Evolutionary conservation across 1,284 basidiomycete genomes (phyloP).

Genomic region (Ganoderma lucidum): DNA sequence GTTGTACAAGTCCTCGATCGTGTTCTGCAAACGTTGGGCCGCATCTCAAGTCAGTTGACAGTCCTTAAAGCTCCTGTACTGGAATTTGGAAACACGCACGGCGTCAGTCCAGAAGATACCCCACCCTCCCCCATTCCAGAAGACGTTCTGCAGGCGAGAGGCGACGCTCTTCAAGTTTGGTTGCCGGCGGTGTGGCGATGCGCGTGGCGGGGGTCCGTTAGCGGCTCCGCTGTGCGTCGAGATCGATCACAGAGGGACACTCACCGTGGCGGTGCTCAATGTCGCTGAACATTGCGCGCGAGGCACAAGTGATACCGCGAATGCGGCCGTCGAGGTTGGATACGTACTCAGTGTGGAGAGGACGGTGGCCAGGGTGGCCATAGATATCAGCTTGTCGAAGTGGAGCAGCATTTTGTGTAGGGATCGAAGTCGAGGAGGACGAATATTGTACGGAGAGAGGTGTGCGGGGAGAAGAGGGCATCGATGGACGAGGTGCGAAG

Average conservation of each 20-base stretch:
- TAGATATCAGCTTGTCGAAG: conserved; percentile 19
- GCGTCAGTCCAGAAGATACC: conserved; percentile 57
- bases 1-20: conserved; percentile 62
- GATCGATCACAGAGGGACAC: not conserved
- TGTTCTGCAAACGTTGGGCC: conserved; percentile 47
- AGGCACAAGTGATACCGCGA: not conserved
- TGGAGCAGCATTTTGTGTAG: conserved; percentile 14
- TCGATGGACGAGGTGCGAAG: not conserved
- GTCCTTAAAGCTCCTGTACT: not conserved
- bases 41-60: not conserved
- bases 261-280: conserved; percentile 19
- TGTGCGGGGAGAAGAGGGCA: not conserved
- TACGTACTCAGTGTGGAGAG: conserved; percentile 15
- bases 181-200: not conserved
- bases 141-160: conserved; percentile 49
- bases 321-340: conserved; percentile 8
- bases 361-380: conserved; percentile 16
- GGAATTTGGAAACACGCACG: conserved; percentile 40
- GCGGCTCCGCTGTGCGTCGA: not conserved
- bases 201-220: not conserved
- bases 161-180: conserved; percentile 48
- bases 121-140: conserved; percentile 50
- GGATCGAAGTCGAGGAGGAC: not conserved
- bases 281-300: conserved; percentile 24
- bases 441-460: not conserved